Evolutionary conservation across 2,329 filamentous ascomycete genomes (phyloP).

Genomic region (Verticillium zaregamsianum): DNA sequence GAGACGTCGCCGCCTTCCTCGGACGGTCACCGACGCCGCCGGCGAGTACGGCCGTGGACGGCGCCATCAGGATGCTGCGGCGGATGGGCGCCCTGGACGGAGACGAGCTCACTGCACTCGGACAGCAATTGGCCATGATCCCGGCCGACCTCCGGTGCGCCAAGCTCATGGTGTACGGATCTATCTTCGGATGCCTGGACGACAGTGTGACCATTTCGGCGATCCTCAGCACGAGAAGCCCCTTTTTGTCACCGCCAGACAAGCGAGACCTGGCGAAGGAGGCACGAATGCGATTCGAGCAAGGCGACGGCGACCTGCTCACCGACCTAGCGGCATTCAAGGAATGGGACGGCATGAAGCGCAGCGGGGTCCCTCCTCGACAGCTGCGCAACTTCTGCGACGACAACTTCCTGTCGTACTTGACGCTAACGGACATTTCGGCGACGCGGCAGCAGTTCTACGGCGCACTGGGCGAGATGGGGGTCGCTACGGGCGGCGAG

Average conservation of each 20-base stretch:
- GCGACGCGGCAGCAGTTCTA: constrained; percentile 85
- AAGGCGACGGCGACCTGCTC: constrained; percentile 79
- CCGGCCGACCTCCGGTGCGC: constrained; percentile 89
- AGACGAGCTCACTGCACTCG: constrained; percentile 82
- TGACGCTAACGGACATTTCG: constrained; percentile 83
- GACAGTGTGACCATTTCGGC: constrained; percentile 84
- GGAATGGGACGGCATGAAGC: constrained; percentile 68
- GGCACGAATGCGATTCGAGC: constrained; percentile 69
- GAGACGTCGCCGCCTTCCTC: constrained; percentile 76
- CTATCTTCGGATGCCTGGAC: constrained; percentile 88
- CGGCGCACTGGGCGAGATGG: constrained; percentile 78
- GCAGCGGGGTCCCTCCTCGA: constrained; percentile 53
- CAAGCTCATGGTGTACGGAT: constrained; percentile 93
- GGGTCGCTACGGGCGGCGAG: constrained; percentile 56
- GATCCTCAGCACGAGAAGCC: constrained; percentile 83
- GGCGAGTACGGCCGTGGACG: constrained; percentile 77
- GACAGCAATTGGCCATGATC: constrained; percentile 90
- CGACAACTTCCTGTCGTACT: constrained; percentile 76
- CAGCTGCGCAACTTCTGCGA: constrained; percentile 75
- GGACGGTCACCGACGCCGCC: constrained; percentile 86
- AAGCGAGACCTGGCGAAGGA: constrained; percentile 78
- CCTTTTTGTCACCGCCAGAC: constrained; percentile 80
- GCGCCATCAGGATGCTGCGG: constrained; percentile 71
- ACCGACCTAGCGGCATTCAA: constrained; percentile 83
- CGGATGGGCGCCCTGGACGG: constrained; percentile 88